Evolutionary conservation across 331 rosid genomes (phyloP).

Genomic region (Malus hybrid): DNA sequence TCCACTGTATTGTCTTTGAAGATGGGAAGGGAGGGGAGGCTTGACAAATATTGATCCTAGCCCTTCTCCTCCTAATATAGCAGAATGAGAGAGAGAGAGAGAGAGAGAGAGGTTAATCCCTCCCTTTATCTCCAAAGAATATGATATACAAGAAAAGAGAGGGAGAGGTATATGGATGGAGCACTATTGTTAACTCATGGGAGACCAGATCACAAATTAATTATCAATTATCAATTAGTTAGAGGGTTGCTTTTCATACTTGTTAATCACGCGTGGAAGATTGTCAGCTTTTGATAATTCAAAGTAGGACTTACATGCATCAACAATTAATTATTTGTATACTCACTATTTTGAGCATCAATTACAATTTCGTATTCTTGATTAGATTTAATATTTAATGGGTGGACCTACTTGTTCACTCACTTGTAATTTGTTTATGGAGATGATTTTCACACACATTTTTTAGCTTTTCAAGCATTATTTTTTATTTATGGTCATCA

Average conservation of each 20-base stretch:
- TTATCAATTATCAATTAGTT: background rate
- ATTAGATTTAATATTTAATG: too few relatives aligned
- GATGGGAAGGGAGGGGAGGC: background rate
- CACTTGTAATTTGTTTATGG: background rate
- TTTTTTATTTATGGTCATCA: background rate
- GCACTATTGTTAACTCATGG: background rate
- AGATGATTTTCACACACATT: background rate
- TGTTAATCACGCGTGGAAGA: background rate
- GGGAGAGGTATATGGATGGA: background rate
- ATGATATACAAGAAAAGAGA: background rate
- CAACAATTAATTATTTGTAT: background rate
- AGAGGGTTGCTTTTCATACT: background rate
- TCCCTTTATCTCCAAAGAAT: background rate
- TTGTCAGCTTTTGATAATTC: background rate
- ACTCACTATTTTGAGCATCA: background rate
- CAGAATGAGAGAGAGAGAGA: slow-evolving; percentile 18
- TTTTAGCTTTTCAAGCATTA: background rate
- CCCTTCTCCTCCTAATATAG: background rate
- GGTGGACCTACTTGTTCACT: background rate
- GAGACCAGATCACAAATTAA: background rate
- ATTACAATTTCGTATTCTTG: background rate
- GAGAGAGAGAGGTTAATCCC: background rate
- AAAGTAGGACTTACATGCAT: background rate
- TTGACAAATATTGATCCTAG: background rate
- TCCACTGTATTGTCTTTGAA: background rate